Evolutionary conservation across 78 protist genomes (phyloP), one percentile per base, ranked within the genome.

Genomic region (Goniomonas avonlea): DNA sequence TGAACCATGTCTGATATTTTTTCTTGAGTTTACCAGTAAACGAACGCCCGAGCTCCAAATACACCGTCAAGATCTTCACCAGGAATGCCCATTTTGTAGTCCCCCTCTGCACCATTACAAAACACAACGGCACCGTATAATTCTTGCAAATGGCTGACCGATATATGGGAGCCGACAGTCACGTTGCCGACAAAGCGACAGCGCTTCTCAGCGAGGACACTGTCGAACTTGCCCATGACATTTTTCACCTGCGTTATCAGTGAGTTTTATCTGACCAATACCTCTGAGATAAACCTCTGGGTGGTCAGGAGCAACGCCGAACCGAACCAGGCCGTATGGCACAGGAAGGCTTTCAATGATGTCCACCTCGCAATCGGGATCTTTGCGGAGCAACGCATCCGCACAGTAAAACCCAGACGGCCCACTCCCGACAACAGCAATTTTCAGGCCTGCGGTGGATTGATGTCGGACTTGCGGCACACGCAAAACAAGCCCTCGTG

Each of bases 261-360:
- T n/a, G n/a, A n/a, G n/a, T n/a, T n/a, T n/a, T n/a, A n/a, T n/a
- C 80, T 86, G 74, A 25, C 78, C 88, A n/a, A n/a, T n/a, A n/a
- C n/a, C n/a, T n/a, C n/a, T n/a, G n/a, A n/a, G n/a, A n/a, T n/a
- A n/a, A n/a, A n/a, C n/a, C 48, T 88, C 91, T 3, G 79, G 93
- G 35, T 91, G 95, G 76, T 89, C 92, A 0, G 95, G 95, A 0
- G 95, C 92, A 18, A 91, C 91, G 29, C 95, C 95, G 50, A 77
- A 87, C 29, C 95, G 80, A 25, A 84, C 88, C 32, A 91, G 83
- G 0, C 95, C 95, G 40, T 41, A 88, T 2, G 95, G 95, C 45
- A 76, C 77, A 1, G 90, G 91, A 25, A 82, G 80, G 59, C 60
- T 15, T 13, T 91, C 95, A 17, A 76, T 20, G n/a, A 91, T 40